phyloP scores from a whole-genome alignment of 495 filamentous ascomycete species.

The Hyaloscypha bicolor region DNA sequence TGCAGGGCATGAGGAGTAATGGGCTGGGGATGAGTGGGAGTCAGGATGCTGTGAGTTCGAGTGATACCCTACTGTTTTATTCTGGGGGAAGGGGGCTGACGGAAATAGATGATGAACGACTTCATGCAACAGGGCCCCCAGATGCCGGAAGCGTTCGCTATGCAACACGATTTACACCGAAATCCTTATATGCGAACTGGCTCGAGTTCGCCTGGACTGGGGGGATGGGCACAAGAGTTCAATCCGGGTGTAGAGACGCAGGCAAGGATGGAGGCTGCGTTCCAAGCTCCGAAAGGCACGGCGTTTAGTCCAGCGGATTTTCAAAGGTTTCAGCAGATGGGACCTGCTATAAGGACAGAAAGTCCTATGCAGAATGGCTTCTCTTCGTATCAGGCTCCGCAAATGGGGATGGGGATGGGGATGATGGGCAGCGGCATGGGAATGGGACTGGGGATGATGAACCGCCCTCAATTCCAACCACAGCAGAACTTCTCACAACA shows the following conservation, averaged over 20 bases:
- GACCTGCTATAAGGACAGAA: constrained; percentile 54
- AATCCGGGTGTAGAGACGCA: constrained; percentile 62
- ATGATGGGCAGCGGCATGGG: constrained; percentile 46
- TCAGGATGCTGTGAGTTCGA: constrained; percentile 58
- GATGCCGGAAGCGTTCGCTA: constrained; percentile 55
- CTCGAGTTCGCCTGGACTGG: constrained; percentile 57
- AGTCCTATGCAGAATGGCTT: constrained; percentile 60
- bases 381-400: constrained; percentile 5
- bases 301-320: constrained; percentile 87
- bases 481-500: constrained; percentile 38
- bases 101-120: constrained; percentile 81
- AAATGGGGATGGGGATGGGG: constrained; percentile 22
- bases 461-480: constrained; percentile 43
- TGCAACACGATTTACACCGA: constrained; percentile 53
- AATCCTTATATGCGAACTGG: constrained; percentile 61
- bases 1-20: constrained; percentile 66
- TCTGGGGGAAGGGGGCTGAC: neutral
- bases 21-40: constrained; percentile 54
- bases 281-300: constrained; percentile 57
- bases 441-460: constrained; percentile 47
- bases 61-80: no score
- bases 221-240: constrained; percentile 73
- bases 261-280: constrained; percentile 79
- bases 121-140: constrained; percentile 78
- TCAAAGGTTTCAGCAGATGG: constrained; percentile 78